Conservation (phyloP, 2,329 filamentous ascomycete species). For the Aspergillus fumigatus region DNA sequence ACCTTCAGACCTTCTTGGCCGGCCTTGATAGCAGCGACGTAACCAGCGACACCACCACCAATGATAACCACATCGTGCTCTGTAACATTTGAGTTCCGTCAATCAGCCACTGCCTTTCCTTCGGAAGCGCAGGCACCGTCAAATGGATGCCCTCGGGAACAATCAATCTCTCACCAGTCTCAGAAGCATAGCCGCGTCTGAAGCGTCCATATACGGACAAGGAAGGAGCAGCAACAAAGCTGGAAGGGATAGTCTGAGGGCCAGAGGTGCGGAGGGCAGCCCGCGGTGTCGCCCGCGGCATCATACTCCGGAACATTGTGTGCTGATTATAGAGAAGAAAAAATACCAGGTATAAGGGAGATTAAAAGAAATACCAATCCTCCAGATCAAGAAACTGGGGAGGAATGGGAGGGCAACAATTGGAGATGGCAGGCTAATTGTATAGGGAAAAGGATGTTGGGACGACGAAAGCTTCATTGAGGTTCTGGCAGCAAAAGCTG, state of each 20-base stretch:
- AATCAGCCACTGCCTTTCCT: constrained; percentile 14
- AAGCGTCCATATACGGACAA: constrained; percentile 48
- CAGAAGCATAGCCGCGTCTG: constrained; percentile 54
- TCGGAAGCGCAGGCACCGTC: constrained; percentile 14
- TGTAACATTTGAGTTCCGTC: constrained; percentile 49
- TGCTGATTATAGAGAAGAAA: constrained; percentile 18
- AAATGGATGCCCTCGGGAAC: not conserved
- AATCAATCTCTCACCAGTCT: constrained; percentile 37
- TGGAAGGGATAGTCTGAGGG: constrained; percentile 33
- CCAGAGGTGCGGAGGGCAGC: constrained; percentile 35
- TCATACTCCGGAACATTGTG: constrained; percentile 50
- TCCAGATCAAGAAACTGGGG: constrained; percentile 22
- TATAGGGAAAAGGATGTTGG: constrained; percentile 23
- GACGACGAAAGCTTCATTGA: constrained; percentile 17
- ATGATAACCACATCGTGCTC: constrained; percentile 98
- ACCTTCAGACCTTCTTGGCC: constrained; percentile 97
- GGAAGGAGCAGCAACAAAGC: constrained; percentile 32
- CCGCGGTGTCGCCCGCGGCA: constrained; percentile 48
- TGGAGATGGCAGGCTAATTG: constrained; percentile 10
- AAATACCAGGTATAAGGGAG: constrained; percentile 18
- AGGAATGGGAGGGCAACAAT: constrained; percentile 19
- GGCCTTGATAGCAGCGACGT: constrained; percentile 98
- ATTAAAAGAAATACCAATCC: constrained; percentile 26
- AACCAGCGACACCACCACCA: constrained; percentile 94
- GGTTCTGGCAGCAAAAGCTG: constrained; percentile 21